Conservation (phyloP, 2,329 filamentous ascomycete genomes). For the Catunica adiposa region DNA sequence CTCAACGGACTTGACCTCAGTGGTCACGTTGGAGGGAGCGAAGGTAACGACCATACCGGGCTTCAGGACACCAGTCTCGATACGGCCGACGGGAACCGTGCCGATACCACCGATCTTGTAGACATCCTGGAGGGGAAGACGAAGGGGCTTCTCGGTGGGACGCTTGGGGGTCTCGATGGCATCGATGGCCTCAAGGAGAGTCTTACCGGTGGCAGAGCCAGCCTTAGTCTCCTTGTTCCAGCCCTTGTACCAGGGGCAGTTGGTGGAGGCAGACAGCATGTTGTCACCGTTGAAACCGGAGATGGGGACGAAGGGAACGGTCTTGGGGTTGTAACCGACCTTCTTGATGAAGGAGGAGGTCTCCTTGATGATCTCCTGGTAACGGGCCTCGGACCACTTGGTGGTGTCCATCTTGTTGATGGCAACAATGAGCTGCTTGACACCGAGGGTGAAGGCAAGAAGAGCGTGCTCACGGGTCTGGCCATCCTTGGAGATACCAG, state of each 20-base stretch:
- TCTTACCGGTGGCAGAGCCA: conserved; percentile 80
- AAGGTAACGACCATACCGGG: conserved; percentile 91
- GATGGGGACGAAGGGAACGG: conserved; percentile 96
- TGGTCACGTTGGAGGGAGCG: conserved; percentile 96
- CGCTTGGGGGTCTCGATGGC: conserved; percentile 82
- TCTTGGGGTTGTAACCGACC: conserved; percentile 99
- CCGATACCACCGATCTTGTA: conserved; percentile 99
- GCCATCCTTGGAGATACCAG: conserved; percentile 99
- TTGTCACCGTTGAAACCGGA: conserved; percentile 99
- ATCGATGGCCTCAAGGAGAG: conserved; percentile 97
- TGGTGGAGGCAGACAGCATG: conserved; percentile 81
- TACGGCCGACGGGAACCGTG: conserved; percentile 99
- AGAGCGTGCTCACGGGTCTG: conserved; percentile 99
- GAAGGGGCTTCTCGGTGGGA: conserved; percentile 97
- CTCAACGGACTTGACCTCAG: conserved; percentile 99
- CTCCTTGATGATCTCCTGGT: conserved; percentile 99
- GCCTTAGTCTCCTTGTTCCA: conserved; percentile 90
- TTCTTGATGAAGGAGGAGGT: conserved; percentile 99
- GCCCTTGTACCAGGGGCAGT: conserved; percentile 99
- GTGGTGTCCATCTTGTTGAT: conserved; percentile 99
- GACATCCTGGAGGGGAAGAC: conserved; percentile 99
- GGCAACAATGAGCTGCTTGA: conserved; percentile 99
- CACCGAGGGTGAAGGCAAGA: conserved; percentile 98
- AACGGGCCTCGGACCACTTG: conserved; percentile 95
- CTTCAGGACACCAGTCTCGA: conserved; percentile 97